A percentile compares a stretch with the other conserved stretches of the same genome.
These are phyloP conservation scores for Lactifluus hygrophoroides DNA, from an alignment of 768 basidiomycete genomes.

Conservation along the genomic window DNA sequence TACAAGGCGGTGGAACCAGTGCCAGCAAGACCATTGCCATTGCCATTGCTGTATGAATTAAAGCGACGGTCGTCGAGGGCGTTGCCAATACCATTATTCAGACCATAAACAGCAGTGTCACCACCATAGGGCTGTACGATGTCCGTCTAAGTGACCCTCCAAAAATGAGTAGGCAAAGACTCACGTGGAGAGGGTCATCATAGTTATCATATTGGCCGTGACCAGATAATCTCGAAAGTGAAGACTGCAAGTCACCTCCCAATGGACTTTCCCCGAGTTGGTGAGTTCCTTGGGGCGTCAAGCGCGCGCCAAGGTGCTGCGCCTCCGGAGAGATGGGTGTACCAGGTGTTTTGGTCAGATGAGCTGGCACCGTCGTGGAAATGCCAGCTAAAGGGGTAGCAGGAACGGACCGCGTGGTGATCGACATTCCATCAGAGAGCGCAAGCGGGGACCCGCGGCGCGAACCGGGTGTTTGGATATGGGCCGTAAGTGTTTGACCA, in stretches of 20 bases:
- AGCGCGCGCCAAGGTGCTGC: slow-evolving; percentile 54
- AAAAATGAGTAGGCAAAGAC: slow-evolving; percentile 19
- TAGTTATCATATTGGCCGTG: slow-evolving; percentile 49
- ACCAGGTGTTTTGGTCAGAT: slow-evolving; percentile 57
- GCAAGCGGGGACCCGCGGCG: slow-evolving; percentile 70
- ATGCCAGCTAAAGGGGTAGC: slow-evolving; percentile 64
- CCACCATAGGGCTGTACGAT: slow-evolving; percentile 43
- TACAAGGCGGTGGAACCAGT: slow-evolving; percentile 71
- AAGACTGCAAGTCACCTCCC: slow-evolving; percentile 58
- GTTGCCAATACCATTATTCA: slow-evolving; percentile 21
- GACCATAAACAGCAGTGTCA: slow-evolving; percentile 39
- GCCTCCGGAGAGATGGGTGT: slow-evolving; percentile 56
- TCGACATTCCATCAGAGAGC: slow-evolving; percentile 49
- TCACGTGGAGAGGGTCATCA: slow-evolving; percentile 49
- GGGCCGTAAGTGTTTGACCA: slow-evolving; percentile 39
- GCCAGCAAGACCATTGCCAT: slow-evolving; percentile 22
- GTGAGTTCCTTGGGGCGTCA: slow-evolving; percentile 37
- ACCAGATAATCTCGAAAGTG: slow-evolving; percentile 56
- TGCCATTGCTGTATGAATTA: slow-evolving; percentile 42
- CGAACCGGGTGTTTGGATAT: slow-evolving; percentile 39
- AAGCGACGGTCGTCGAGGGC: slow-evolving; percentile 45
- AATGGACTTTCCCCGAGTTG: slow-evolving; percentile 44
- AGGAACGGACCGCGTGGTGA: slow-evolving; percentile 68
- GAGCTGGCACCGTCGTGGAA: slow-evolving; percentile 36
- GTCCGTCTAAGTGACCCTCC: neutral